Conservation (phyloP, 768 basidiomycete genomes). For the Grammothele lineata region DNA sequence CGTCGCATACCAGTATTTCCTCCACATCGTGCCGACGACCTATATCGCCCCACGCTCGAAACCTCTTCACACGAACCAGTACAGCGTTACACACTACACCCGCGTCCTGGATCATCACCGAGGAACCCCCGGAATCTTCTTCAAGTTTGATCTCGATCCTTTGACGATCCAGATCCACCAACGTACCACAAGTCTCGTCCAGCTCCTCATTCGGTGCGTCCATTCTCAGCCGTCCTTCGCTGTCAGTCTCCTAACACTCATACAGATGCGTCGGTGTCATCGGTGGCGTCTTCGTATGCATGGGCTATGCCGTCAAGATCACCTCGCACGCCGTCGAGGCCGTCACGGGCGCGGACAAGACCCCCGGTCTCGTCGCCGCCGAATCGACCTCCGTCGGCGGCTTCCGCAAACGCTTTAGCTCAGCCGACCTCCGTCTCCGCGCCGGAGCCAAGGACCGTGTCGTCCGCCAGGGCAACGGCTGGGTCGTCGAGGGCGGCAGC, state of each 20-base stretch:
- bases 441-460: constrained; percentile 36
- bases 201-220: constrained; percentile 68
- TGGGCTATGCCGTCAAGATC: constrained; percentile 65
- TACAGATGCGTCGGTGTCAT: constrained; percentile 84
- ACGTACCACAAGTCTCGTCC: constrained; percentile 76
- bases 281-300: constrained; percentile 86
- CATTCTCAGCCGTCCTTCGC: background rate
- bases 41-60: constrained; percentile 71
- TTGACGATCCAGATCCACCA: constrained; percentile 82
- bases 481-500: constrained; percentile 53
- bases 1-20: constrained; percentile 89
- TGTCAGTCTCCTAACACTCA: background rate
- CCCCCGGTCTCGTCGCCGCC: constrained; percentile 57
- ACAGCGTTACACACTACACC: constrained; percentile 92
- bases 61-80: constrained; percentile 76
- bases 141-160: constrained; percentile 97
- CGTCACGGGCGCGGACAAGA: constrained; percentile 49
- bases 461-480: constrained; percentile 53
- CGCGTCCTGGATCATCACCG: constrained; percentile 68
- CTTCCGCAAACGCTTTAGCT: constrained; percentile 64
- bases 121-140: constrained; percentile 93
- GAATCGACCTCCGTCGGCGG: constrained; percentile 55
- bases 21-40: constrained; percentile 93
- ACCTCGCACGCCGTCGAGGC: constrained; percentile 58
- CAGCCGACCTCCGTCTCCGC: constrained; percentile 59